Evolutionary conservation across 805 yeast genomes (phyloP), one percentile per base, ranked within the genome.

Genomic region (Cyberlindnera petersonii): DNA sequence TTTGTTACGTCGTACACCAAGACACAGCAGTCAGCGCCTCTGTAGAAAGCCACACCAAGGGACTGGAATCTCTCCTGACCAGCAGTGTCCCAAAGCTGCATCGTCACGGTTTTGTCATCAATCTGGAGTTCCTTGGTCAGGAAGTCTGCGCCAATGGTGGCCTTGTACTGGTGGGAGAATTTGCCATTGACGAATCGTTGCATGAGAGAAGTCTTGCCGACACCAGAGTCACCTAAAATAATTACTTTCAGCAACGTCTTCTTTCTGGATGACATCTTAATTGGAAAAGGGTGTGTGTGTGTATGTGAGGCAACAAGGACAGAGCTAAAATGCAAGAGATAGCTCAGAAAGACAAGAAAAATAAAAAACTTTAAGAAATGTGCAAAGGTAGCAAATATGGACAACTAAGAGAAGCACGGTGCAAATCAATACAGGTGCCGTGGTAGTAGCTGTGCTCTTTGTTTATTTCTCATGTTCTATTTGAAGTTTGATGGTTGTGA

Each of bases 1-100:
- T 93, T 93, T 46, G 96, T 91, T 35, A 93, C 98, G 59, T 91
- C 98, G 60, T 85, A 91, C 50, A 93, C 95, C 44, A 91, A 72
- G 9, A 91, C 96, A 66, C 98, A 93, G 65, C 98, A 93, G 63
- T 93, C 98, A 1, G 98, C 96, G 26, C 98, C 98, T 55, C 98
- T 73, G 63, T 93, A 91, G 61, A 91, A 91, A 0, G 98, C 98
- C 31, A 91, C 97, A 13, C 98, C 98, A 46, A 91, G 70, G 42
- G 94, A 82, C 65, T 93, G 98, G 72, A 91, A 91, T 55, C 98
- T 75, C 64, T 91, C 98, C 68, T 91, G 98, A 26, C 98, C 98
- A 7, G 98, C 98, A 30, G 98, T 91, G 59, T 91, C 98, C 98
- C 98, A 91, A 39, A 93, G 83, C 65, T 85, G 91, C 65, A 68